Evolutionary conservation across 2,329 filamentous ascomycete species (phyloP).

Genomic region (Aurifilum marmelostoma): DNA sequence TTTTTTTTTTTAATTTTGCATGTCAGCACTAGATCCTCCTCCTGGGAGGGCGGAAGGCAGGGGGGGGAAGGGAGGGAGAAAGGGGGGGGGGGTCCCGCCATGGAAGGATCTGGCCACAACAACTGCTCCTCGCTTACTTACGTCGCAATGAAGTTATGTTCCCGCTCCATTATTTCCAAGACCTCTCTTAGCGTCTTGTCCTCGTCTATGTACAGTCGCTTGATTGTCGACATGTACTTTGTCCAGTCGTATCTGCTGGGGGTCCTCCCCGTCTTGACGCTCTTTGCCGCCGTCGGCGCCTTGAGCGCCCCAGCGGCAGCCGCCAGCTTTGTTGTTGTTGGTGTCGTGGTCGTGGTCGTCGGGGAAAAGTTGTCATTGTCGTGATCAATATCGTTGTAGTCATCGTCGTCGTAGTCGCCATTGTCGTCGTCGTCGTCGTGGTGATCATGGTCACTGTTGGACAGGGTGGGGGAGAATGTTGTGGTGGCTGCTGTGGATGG

Average conservation of each 20-base stretch:
- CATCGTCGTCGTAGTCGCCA: not conserved
- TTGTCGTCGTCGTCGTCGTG: not conserved
- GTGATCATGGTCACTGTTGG: not conserved
- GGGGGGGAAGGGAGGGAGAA: not conserved
- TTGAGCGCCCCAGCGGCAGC: not conserved
- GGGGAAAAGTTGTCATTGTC: not conserved
- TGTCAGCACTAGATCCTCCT: conserved; percentile 15
- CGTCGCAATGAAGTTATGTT: conserved; percentile 32
- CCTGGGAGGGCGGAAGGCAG: not conserved
- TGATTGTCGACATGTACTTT: conserved; percentile 29
- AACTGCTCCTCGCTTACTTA: conserved; percentile 17
- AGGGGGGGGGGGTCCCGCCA: not conserved
- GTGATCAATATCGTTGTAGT: not conserved
- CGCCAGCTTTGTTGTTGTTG: not conserved
- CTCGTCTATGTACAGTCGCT: conserved; percentile 32
- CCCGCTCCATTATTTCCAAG: conserved; percentile 30
- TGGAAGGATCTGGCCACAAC: not conserved
- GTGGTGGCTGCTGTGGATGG: not conserved
- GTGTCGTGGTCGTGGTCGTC: no score
- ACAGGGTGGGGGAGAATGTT: not conserved
- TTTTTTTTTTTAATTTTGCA: conserved; percentile 5
- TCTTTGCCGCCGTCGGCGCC: not conserved
- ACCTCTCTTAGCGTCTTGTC: conserved; percentile 32
- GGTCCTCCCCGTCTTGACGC: conserved; percentile 25
- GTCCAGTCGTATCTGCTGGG: conserved; percentile 31